phyloP scores from a whole-genome alignment of 148 eudicot species.

The Arctostaphylos glauca region DNA sequence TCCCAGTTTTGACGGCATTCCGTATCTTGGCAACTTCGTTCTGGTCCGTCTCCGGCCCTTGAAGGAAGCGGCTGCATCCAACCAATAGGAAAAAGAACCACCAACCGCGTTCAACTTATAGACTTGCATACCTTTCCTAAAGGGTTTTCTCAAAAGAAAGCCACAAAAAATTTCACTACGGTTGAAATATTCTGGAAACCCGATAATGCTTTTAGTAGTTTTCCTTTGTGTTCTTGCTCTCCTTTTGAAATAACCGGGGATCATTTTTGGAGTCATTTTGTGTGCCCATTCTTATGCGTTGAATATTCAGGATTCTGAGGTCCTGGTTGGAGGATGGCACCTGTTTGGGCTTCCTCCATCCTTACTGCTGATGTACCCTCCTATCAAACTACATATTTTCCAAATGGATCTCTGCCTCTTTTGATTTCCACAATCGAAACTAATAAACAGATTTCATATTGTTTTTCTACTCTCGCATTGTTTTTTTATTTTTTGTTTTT shows the following conservation, averaged over 20 bases:
- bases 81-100: background rate
- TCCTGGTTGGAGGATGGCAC: background rate
- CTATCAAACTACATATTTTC: background rate
- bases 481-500: background rate
- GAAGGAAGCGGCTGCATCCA: constrained; percentile 84
- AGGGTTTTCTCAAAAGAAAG: background rate
- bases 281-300: background rate
- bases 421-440: background rate
- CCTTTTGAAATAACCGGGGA: background rate
- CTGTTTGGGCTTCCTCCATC: background rate
- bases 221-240: background rate
- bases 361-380: background rate
- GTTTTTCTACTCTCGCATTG: background rate
- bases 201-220: background rate
- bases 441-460: background rate
- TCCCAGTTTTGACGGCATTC: constrained; percentile 62
- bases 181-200: background rate
- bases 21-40: constrained; percentile 82
- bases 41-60: constrained; percentile 87
- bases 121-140: background rate
- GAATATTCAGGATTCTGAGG: background rate
- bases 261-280: background rate
- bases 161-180: background rate
- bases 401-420: too few species aligned
- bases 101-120: background rate